These are phyloP conservation scores for Malassezia equina DNA, from an alignment of 1,284 basidiomycete species.

Conservation along the genomic window DNA sequence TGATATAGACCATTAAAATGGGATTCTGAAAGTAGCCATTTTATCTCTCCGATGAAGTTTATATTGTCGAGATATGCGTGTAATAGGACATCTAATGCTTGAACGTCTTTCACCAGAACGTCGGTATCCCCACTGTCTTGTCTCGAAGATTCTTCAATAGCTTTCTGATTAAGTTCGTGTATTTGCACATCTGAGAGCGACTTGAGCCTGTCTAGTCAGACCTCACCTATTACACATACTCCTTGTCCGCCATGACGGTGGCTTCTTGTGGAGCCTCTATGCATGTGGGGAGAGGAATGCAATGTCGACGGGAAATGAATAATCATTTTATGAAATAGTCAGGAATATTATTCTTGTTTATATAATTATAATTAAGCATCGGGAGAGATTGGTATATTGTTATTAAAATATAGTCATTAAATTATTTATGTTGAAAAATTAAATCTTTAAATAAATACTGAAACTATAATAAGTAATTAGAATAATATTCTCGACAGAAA, in stretches of 20 bases:
- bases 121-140: constrained; percentile 9
- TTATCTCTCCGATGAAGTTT: constrained; percentile 26
- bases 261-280: no score
- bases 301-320: no score
- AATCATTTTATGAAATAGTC: no score
- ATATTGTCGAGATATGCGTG: constrained; percentile 24
- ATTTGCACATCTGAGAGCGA: constrained; percentile 25
- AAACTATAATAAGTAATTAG: no score
- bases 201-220: constrained; percentile 14
- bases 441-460: background rate
- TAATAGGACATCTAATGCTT: constrained; percentile 27
- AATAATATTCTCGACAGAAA: background rate
- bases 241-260: background rate
- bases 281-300: no score
- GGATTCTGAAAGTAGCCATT: constrained; percentile 27
- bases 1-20: constrained; percentile 29
- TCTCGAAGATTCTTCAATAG: constrained; percentile 5
- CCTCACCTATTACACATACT: background rate
- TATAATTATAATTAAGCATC: no score
- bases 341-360: no score
- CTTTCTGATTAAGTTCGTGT: constrained; percentile 25
- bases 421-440: background rate
- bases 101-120: constrained; percentile 22
- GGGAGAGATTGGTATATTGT: no score
- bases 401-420: no score